A percentile compares a stretch with the other conserved stretches of the same genome.
Conservation (phyloP, 768 basidiomycete genomes). For the Amanita muscaria region DNA sequence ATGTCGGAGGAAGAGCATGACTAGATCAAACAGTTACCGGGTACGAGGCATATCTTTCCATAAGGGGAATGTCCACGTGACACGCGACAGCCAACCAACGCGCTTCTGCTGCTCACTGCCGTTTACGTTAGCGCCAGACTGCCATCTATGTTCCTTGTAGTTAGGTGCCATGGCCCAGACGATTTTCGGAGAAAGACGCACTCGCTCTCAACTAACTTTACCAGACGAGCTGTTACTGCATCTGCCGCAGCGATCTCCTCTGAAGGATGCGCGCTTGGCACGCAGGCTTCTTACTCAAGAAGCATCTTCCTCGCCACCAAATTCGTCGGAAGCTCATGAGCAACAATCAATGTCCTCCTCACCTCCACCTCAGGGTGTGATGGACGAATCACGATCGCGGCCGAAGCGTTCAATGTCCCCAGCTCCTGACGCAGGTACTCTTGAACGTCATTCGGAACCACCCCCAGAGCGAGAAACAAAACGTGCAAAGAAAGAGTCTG, state of each 20-base stretch:
- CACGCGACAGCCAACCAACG: conserved; percentile 22
- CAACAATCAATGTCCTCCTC: neutral
- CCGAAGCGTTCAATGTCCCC: conserved; percentile 38
- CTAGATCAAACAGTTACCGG: neutral
- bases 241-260: conserved; percentile 38
- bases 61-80: conserved; percentile 19
- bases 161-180: neutral
- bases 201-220: conserved; percentile 44
- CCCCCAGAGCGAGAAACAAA: conserved; percentile 27
- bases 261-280: conserved; percentile 35
- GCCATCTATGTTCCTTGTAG: neutral
- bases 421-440: conserved; percentile 22
- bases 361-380: conserved; percentile 12
- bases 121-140: conserved; percentile 2
- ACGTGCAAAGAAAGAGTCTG: conserved; percentile 25
- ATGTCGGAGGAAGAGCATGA: conserved; percentile 4
- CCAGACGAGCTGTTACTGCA: conserved; percentile 36
- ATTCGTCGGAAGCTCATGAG: neutral
- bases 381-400: conserved; percentile 19
- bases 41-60: neutral
- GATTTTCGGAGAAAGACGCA: conserved; percentile 13
- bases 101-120: conserved; percentile 7
- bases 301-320: neutral
- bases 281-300: neutral
- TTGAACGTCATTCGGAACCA: conserved; percentile 15